A percentile compares a stretch with the other conserved stretches of the same genome.
Evolutionary conservation across 1,284 basidiomycete species (phyloP).

Genomic region (Meira nashicola): DNA sequence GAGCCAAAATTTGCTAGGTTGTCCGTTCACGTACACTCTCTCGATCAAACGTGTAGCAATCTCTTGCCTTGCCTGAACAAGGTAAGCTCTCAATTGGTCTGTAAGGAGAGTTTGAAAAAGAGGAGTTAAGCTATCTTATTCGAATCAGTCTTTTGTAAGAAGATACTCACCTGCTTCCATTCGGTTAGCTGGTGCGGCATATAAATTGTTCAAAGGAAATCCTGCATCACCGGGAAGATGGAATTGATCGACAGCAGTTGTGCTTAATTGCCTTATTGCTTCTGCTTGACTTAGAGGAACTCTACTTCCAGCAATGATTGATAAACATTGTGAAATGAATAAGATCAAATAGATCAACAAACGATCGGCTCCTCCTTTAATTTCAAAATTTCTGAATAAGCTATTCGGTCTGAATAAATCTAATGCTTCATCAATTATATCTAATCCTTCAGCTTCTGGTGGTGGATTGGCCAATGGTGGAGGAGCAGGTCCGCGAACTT

Average conservation of each 20-base stretch:
- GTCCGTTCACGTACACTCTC: slow-evolving; percentile 76
- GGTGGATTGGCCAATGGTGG: slow-evolving; percentile 38
- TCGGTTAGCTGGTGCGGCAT: slow-evolving; percentile 71
- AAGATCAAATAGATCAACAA: slow-evolving; percentile 94
- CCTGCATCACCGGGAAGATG: slow-evolving; percentile 91
- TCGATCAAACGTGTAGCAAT: slow-evolving; percentile 79
- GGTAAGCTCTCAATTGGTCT: slow-evolving; percentile 85
- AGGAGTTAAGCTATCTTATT: background rate
- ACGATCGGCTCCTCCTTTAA: slow-evolving; percentile 92
- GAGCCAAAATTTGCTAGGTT: slow-evolving; percentile 99
- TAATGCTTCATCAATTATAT: slow-evolving; percentile 93
- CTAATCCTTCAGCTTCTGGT: slow-evolving; percentile 72
- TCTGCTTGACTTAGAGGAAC: slow-evolving; percentile 60
- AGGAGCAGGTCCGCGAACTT: slow-evolving; percentile 84
- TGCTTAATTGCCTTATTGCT: slow-evolving; percentile 80
- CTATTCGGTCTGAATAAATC: slow-evolving; percentile 98
- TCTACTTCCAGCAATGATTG: slow-evolving; percentile 53
- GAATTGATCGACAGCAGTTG: slow-evolving; percentile 81
- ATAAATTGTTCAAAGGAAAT: slow-evolving; percentile 89
- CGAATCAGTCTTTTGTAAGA: background rate
- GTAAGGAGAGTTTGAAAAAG: background rate
- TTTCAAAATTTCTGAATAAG: slow-evolving; percentile 99
- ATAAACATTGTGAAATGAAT: slow-evolving; percentile 93
- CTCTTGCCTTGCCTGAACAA: slow-evolving; percentile 88
- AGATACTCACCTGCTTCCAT: slow-evolving; percentile 71